Base-by-base conservation (phyloP, 2,329 filamentous ascomycete species). In the Botrytis pseudocinerea region DNA sequence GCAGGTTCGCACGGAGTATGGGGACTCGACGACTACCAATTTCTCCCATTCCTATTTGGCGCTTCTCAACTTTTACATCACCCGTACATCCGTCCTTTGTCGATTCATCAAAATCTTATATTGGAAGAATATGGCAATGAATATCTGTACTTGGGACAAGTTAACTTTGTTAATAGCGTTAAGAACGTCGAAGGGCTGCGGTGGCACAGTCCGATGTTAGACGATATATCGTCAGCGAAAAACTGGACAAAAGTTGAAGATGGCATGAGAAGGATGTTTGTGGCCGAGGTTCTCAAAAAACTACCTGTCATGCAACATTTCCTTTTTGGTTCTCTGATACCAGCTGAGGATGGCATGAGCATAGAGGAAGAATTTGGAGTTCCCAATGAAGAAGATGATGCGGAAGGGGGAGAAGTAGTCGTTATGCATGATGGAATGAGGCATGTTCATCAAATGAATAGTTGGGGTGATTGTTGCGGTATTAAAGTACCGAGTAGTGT, bases 221-320 rank as follows among this genome's bases (percentile, higher is more conserved):
- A 99, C 81, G 96, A 99, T 81, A 99, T 99, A 76, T 96, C 93
- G 5, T 91, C 93, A 1, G 92, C 95, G 25, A 95, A 93, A 81
- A 93, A 87, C 57, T 99, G 96, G 96, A 85, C 83, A 76, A 99
- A 99, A 85, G 92, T 99, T 68, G 95, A 98, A 82, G 92, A 87
- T 40, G 96, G 96, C 10, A 98, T 99, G 97, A 89, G 93, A 74
- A 93, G 94, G 77, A 99, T 99, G 97, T 98, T 98, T 80, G 87
- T 95, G 69, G 93, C 91, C 59, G 96, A 99, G 82, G 95, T 99
- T 0, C 83, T 99, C 69, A 91, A 92, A 46, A 99, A 99, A 83
- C 82, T 99, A 72, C 96, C 96, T 0, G 95, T 99, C 61, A 98
- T 98, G 94, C 96, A 99, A 83, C 97, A 99, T 82, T 99, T 99